Base-by-base conservation (phyloP, 2,329 filamentous ascomycete genomes). In the Fusarium acutatum region DNA sequence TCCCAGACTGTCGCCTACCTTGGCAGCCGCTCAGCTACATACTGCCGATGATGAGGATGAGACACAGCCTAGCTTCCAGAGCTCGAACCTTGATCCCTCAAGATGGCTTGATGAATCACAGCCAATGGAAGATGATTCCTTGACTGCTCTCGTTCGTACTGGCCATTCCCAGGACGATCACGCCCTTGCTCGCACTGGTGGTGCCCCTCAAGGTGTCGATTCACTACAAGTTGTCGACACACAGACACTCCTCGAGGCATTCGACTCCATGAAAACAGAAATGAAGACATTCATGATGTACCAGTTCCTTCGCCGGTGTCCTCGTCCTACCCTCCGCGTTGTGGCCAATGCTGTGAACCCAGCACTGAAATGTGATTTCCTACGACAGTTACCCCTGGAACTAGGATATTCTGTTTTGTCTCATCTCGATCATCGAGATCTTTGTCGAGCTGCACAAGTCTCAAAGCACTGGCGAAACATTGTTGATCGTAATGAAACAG, bases 271-370 rank as follows among this genome's bases (percentile, higher is more conserved):
- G 88, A 95, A 96, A 5, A 90, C 93, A 49, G 93, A 96, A 77
- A 91, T 99, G 89, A 96, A 99, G 83, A 93, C 93, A 0, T 97
- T 97, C 80, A 92, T 99, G 83, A 97, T 99, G 91, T 98, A 97
- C 80, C 96, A 99, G 80, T 90, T 99, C 62, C 88, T 99, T 32
- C 92, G 94, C 64, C 89, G 96, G 52, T 98, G 95, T 79, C 90
- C 94, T 11, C 93, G 97, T 75, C 92, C 94, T 46, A 97, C 95
- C 0, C 86, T 99, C 10, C 94, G 96, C 78, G 92, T 97, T 61
- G 92, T 99, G 62, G 95, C 96, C 40, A 92, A 95, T 74, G 91
- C 95, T 20, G 95, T 99, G 73, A 98, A 97, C 78, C 96, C 96
- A 13, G 94, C 96, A 0, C 84, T 99, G 64, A 98, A 97, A 82